phyloP scores from a whole-genome alignment of 352 stramenopile genomes.

The Pythium biforme region DNA sequence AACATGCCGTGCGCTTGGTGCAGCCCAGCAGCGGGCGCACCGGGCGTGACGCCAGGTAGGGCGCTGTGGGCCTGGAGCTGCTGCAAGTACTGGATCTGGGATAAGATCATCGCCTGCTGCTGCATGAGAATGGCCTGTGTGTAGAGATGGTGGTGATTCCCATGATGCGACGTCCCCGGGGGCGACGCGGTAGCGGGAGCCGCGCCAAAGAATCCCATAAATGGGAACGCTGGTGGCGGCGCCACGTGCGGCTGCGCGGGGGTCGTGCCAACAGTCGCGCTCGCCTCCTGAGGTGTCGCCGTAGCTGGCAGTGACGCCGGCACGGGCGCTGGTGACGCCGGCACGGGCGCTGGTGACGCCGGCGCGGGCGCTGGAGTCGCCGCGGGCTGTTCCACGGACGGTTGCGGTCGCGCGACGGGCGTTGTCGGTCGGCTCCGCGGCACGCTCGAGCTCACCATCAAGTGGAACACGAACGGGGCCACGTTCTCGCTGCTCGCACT shows the following conservation, averaged over 20 bases:
- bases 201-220: conserved; percentile 21
- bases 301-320: neutral
- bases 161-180: neutral
- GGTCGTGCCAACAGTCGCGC: conserved; percentile 9
- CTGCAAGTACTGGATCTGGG: conserved; percentile 84
- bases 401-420: conserved; percentile 1
- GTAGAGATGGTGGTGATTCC: conserved; percentile 48
- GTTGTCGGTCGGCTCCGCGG: conserved; percentile 26
- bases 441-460: conserved; percentile 50
- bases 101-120: conserved; percentile 71
- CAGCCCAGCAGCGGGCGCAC: neutral
- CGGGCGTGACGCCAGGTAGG: too few relatives aligned
- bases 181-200: conserved; percentile 11
- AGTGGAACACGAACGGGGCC: conserved; percentile 65
- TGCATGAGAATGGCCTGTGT: conserved; percentile 70
- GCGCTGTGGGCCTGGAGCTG: conserved; percentile 45
- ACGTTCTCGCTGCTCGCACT: conserved; percentile 26
- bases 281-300: neutral
- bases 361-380: conserved; percentile 1
- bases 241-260: neutral
- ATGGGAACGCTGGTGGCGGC: conserved; percentile 16
- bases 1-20: conserved; percentile 11
- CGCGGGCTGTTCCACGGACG: conserved; percentile 3
- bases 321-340: neutral
- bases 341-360: too few relatives aligned